phyloP scores from a whole-genome alignment of 1,284 basidiomycete species.

The Ustilago esculenta region DNA sequence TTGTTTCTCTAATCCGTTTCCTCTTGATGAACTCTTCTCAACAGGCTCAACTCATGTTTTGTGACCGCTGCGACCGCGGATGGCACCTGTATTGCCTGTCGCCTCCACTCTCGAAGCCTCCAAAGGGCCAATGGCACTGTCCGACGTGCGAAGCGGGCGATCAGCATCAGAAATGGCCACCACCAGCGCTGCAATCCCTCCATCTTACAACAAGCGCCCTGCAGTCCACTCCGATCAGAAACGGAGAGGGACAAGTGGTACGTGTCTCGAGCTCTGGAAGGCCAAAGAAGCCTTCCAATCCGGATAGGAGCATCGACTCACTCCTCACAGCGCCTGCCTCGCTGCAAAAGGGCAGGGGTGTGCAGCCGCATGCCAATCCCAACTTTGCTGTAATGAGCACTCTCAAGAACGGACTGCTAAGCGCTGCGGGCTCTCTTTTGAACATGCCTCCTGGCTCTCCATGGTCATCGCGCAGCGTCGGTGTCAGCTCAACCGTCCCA shows the following conservation, averaged over 20 bases:
- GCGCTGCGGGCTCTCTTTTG: conserved; percentile 32
- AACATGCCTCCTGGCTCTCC: conserved; percentile 22
- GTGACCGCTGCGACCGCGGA: conserved; percentile 93
- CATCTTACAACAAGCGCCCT: background rate
- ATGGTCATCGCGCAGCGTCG: conserved; percentile 8
- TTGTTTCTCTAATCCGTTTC: background rate
- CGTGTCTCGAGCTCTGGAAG: conserved; percentile 27
- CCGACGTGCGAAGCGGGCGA: conserved; percentile 54
- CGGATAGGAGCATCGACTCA: conserved; percentile 35
- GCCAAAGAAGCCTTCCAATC: conserved; percentile 37
- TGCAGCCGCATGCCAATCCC: background rate
- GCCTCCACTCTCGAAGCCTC: conserved; percentile 70
- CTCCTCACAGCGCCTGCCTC: conserved; percentile 18
- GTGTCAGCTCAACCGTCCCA: background rate
- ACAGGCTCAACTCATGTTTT: conserved; percentile 85
- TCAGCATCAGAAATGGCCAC: conserved; percentile 5
- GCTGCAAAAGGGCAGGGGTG: conserved; percentile 7
- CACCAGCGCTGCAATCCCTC: background rate
- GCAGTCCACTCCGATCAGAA: conserved; percentile 2
- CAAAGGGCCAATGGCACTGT: conserved; percentile 56
- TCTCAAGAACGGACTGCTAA: conserved; percentile 35
- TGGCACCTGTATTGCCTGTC: conserved; percentile 90
- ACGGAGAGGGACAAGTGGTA: background rate
- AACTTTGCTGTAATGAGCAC: conserved; percentile 39
- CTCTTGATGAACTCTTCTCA: background rate